Percentiles rank a stretch among this genome's conserved stretches.
Conservation (phyloP, 129 eudicot genomes). For the Escallonia rubra region DNA sequence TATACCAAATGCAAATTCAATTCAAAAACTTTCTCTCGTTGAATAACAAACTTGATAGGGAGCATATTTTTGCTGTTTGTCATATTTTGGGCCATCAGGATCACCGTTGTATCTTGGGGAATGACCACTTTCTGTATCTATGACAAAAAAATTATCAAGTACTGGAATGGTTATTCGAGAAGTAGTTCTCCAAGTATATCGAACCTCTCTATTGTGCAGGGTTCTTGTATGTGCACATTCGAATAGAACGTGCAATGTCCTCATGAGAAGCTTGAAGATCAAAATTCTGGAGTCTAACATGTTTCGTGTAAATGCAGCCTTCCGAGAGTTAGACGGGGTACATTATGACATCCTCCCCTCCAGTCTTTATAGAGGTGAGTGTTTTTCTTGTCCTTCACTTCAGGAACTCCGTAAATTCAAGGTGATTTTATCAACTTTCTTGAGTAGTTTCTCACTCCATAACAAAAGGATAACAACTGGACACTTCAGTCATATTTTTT, state of each 20-base stretch:
- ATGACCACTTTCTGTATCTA: constrained; percentile 13
- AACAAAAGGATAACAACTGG: constrained; percentile 21
- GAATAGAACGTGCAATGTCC: constrained; percentile 20
- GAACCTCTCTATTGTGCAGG: not conserved
- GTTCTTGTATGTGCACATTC: constrained; percentile 31
- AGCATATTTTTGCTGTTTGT: constrained; percentile 9
- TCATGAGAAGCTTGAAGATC: constrained; percentile 17
- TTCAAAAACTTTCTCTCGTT: too few relatives aligned
- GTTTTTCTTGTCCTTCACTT: constrained; percentile 29
- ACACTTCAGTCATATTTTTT: constrained; percentile 30
- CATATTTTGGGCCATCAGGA: constrained; percentile 11
- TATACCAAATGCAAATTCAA: too few relatives aligned
- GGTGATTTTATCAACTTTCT: constrained; percentile 25
- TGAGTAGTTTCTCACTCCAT: constrained; percentile 24
- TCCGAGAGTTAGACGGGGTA: constrained; percentile 27
- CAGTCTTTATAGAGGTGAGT: constrained; percentile 17
- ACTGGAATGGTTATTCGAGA: constrained; percentile 21
- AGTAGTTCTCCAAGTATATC: constrained; percentile 16
- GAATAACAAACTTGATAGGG: too few relatives aligned
- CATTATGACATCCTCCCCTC: constrained; percentile 19
- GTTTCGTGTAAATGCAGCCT: too few relatives aligned
- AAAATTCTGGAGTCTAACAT: constrained; percentile 16
- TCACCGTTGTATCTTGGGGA: constrained; percentile 23
- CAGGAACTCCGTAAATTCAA: constrained; percentile 10
- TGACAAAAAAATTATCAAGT: not conserved